Evolutionary conservation across 176 grass and related monocot genomes (phyloP), one percentile per base, ranked within the genome.

Genomic region (Musa beccarii): DNA sequence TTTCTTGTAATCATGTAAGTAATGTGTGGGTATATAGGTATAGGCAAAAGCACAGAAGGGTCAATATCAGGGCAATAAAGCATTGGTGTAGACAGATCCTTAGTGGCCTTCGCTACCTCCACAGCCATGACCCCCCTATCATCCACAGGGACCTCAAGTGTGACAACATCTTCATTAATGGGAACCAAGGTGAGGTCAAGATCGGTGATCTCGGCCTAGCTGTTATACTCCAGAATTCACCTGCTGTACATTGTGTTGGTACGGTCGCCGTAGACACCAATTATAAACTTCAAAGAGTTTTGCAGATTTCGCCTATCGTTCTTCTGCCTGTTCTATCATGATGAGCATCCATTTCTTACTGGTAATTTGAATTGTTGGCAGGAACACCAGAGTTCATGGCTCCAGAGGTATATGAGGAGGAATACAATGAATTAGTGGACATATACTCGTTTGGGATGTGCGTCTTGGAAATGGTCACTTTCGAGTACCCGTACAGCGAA

Each of bases 401-500:
- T 49, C 80, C 80, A 3, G 80, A 82, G 52, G 63, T 82, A 26
- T 82, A 70, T 59, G 80, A 69, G 1, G 80, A 76, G 56, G 80
- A 82, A 73, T 82, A 82, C 68, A 82, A 75, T 76, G 80, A 82
- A 82, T 34, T 82, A 49, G 80, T 76, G 5, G 81, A 83, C 21
- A 77, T 83, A 83, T 83, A 83, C 69, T 83, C 81, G 0, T 83
- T 83, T 16, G 81, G 81, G 53, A 83, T 83, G 81, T 83, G 81
- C 55, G 59, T 83, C 9, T 23, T 82, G 43, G 80, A 82, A 64
- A 82, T 82, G 80, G 73, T 76, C 20, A 82, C 80, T 57, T 66
- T 82, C 9, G 81, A 83, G 49, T 83, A 76, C 66, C 81, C 81
- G 17, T 83, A 83, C 74, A 83, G 74, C 57, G 81, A 83, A 55